Evolutionary conservation across 495 filamentous ascomycete species (phyloP).

Genomic region (Penicillium chermesinum): DNA sequence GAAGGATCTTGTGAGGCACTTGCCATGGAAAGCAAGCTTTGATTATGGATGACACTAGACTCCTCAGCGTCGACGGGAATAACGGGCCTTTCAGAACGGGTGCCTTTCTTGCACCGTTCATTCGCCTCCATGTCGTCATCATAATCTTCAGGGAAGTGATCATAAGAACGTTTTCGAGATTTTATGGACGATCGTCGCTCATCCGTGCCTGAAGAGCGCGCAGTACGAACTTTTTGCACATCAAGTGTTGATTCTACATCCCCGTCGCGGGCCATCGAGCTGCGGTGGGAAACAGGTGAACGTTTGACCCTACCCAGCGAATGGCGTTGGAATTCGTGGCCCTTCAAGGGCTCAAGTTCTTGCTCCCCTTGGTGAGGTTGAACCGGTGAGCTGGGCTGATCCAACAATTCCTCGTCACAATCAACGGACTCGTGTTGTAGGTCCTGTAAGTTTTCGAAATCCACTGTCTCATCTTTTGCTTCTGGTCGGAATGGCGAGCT

Average conservation of each 20-base stretch:
- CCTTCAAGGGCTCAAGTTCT: neutral
- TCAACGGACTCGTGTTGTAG: constrained; percentile 3
- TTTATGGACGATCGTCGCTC: constrained; percentile 9
- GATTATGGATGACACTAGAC: constrained; percentile 21
- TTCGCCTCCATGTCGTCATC: constrained; percentile 15
- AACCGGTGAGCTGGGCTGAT: constrained; percentile 10
- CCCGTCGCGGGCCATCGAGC: neutral
- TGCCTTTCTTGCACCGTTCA: constrained; percentile 32
- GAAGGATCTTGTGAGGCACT: constrained; percentile 18
- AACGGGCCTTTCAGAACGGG: constrained; percentile 20
- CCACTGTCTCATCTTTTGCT: constrained; percentile 27
- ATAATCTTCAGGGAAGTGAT: constrained; percentile 31
- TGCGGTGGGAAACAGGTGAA: neutral
- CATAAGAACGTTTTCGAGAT: constrained; percentile 37
- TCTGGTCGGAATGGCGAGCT: constrained; percentile 9
- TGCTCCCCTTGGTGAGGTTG: neutral
- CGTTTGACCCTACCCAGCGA: neutral
- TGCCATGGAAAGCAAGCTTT: constrained; percentile 14
- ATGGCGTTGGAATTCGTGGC: neutral
- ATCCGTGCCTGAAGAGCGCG: constrained; percentile 1
- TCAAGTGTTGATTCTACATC: constrained; percentile 1
- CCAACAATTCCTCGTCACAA: neutral
- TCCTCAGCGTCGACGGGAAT: constrained; percentile 33
- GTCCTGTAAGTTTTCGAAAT: constrained; percentile 22
- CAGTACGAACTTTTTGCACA: constrained; percentile 11